Conservation (phyloP, 108 stramenopile genomes). For the Thalassiosira profunda region DNA sequence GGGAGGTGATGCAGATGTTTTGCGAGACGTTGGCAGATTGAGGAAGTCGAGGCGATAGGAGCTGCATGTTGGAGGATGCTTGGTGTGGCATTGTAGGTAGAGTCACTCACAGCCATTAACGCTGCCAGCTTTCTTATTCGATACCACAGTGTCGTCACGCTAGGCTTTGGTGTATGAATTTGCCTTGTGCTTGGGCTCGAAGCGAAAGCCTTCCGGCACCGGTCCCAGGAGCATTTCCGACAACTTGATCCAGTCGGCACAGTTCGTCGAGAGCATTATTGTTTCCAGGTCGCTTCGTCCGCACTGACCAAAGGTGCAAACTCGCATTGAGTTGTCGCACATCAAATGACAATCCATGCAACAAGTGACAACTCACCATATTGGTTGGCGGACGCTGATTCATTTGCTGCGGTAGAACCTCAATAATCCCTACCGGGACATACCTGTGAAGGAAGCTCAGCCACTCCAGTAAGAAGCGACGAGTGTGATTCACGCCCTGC, state of each 20-base stretch:
- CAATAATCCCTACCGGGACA: conserved; percentile 95
- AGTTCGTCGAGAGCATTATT: conserved; percentile 63
- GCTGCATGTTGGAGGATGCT: too few species aligned
- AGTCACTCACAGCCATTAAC: too few species aligned
- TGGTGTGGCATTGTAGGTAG: too few species aligned
- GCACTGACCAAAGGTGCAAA: conserved; percentile 31
- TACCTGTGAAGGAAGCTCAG: conserved; percentile 96
- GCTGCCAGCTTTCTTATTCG: too few species aligned
- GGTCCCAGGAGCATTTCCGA: conserved; percentile 96
- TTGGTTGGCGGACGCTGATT: conserved; percentile 92
- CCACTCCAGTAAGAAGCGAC: conserved; percentile 98
- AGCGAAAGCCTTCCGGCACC: conserved; percentile 91
- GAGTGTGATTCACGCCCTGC: conserved; percentile 94
- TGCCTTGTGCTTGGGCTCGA: conserved; percentile 96
- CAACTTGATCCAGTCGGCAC: conserved; percentile 97
- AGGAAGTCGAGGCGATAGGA: too few species aligned
- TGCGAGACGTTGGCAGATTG: too few species aligned
- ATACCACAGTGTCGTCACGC: too few species aligned
- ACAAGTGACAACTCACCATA: conserved; percentile 61
- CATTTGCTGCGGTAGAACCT: conserved; percentile 91
- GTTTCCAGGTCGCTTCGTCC: conserved; percentile 86
- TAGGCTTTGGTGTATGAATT: conserved; percentile 63
- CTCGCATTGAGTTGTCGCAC: conserved; percentile 29
- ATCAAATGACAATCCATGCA: too few species aligned
- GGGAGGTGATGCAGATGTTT: too few species aligned